These are phyloP conservation scores for Pestalotiopsis sp. DNA, from an alignment of 2,329 filamentous ascomycete genomes.

Conservation along the genomic window DNA sequence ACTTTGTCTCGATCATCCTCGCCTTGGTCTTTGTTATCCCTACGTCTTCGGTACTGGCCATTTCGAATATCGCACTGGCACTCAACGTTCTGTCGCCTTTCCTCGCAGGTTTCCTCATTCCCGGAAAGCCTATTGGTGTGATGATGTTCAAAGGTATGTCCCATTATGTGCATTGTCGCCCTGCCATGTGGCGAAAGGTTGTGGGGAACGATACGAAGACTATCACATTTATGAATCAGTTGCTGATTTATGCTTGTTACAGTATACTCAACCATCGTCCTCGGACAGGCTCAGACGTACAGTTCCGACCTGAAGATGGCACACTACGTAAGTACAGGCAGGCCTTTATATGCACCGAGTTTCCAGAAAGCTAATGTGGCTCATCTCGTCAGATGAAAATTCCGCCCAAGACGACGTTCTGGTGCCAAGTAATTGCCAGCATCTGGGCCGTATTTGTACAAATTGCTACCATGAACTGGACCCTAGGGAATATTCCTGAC, in stretches of 20 bases:
- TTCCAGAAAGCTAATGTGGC: not conserved
- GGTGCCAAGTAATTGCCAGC: constrained; percentile 52
- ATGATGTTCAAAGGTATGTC: constrained; percentile 54
- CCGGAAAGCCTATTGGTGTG: constrained; percentile 56
- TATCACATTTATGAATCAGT: not conserved
- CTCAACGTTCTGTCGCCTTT: constrained; percentile 58
- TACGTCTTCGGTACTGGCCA: constrained; percentile 49
- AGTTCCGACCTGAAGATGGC: constrained; percentile 38
- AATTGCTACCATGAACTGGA: constrained; percentile 51
- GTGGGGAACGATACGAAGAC: not conserved
- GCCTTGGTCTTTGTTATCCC: constrained; percentile 49
- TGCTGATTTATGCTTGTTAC: not conserved
- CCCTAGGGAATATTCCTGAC: constrained; percentile 46
- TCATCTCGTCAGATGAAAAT: constrained; percentile 32
- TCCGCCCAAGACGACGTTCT: constrained; percentile 51
- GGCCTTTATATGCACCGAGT: not conserved
- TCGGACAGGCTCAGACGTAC: constrained; percentile 40
- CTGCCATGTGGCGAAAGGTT: not conserved
- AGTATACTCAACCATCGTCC: constrained; percentile 44
- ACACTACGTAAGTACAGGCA: constrained; percentile 28
- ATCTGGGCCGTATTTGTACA: constrained; percentile 51
- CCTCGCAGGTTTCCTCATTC: constrained; percentile 62
- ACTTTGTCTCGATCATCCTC: constrained; percentile 51
- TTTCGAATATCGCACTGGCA: constrained; percentile 54
- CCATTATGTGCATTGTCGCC: too few relatives aligned